Base-by-base conservation (phyloP, 1,284 basidiomycete genomes). In the Taiwanofungus camphoratus region DNA sequence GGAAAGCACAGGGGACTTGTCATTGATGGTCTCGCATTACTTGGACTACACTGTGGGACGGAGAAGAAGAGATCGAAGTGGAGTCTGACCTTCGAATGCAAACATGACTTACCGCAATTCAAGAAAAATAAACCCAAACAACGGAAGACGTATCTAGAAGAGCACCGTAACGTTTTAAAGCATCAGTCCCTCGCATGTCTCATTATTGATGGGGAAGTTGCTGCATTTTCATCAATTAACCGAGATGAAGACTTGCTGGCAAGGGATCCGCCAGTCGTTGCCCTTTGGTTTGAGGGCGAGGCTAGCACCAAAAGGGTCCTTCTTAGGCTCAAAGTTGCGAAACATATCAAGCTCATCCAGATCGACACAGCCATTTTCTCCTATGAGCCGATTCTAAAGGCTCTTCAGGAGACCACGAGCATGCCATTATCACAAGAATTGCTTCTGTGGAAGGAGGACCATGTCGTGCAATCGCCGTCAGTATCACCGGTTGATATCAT, bases 301-400 rank as follows among this genome's bases (percentile, higher is more conserved):
- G 53, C 57, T 15, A 68, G 62, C 36, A 65, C 65, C 1, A 51
- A 50, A 23, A 65, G 64, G 31, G 55, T 69, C 4, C 61, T 79
- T 3, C 45, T 65, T 9, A 59, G 52, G 26, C 55, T 82, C 34
- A 70, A 69, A 34, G 44, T 48, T 2, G 62, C 61, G 4, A 50
- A 58, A 13, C 39, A 62, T 4, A 55, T 79, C 36, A 65, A 66
- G 20, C 64, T 83, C 13, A 50, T 82, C n/a, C 74, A 74, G 48
- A 73, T 82, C 18, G 70, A 82, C 46, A 74, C 75, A 0, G 77
- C 77, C 0, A 59, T 81, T 3, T 83, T 81, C 52, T 61, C 80
- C 0, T 83, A 73, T 46, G 74, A 80, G 50, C 79, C 79, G 1
- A 65, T 83, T 15, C 63, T 83, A 21, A 68, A 60, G 36, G 71